Evolutionary conservation across 768 basidiomycete species (phyloP), one percentile per base, ranked within the genome.

Genomic region (Multifurca ochricompacta): DNA sequence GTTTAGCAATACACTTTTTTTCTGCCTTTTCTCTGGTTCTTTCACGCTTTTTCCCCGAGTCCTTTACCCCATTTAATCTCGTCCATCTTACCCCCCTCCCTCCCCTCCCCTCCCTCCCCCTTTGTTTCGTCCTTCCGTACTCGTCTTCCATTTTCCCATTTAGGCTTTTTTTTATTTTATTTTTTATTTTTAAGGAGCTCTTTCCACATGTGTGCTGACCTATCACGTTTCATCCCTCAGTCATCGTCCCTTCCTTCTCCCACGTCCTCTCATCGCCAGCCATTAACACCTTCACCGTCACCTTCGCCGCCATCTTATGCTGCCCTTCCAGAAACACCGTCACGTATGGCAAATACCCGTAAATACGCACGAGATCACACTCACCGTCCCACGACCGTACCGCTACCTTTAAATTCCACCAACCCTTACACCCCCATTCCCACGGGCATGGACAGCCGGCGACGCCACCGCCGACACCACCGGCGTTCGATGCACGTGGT

Each of bases 401-500:
- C 56, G 1, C 36, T 34, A 9, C 45, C 52, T 41, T 16, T 25
- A 7, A 46, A 51, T 8, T 18, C 36, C 47, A 27, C 39, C 25
- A 31, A 3, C 34, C 27, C 16, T 6, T 32, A 10, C 55, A 42
- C 3, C 21, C 39, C 21, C 52, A 25, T 25, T 18, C 36, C 14
- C 60, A 36, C 18, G 39, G 39, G 21, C 50, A 56, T 18, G 36
- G 44, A 36, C 59, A 58, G 23, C 58, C 53, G 46, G 48, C 45
- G 14, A 55, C 66, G 9, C 55, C 68, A 23, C 66, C 62, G 13
- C 68, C 69, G n/a, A 64, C 67, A 16, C 49, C 63, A 19, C 48
- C 66, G 4, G 59, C 70, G 3, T 87, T 87, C 72, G 81, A 87
- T 62, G 81, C 78, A 10, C 76, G 79, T 36, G 75, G 73, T 19